Base-by-base conservation (phyloP, 2,329 filamentous ascomycete genomes). In the Ophioceras dolichostomum region DNA sequence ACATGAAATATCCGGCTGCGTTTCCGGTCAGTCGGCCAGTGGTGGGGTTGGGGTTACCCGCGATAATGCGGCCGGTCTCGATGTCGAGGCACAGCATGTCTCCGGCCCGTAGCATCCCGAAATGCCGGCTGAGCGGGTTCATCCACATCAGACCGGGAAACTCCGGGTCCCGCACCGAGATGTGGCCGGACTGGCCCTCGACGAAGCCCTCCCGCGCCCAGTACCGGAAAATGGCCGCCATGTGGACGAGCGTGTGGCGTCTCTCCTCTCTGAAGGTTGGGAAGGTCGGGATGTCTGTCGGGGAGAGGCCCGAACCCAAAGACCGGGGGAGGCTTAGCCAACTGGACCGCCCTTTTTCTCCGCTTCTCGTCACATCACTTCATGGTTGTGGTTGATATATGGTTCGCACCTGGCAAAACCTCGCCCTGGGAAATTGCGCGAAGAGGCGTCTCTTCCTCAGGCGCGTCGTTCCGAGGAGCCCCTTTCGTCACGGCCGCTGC, bases 61-160 rank as follows among this genome's bases (percentile, higher is more conserved):
- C 76, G 5, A 81, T 67, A 9, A 78, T 65, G 13, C 69, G 67
- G n/a, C 79, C 79, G 10, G 59, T 55, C 32, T 50, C 50, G 40
- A 65, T 62, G 43, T 81, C 68, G 5, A 82, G 61, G 31, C 77
- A 68, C 35, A 85, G 68, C 71, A 85, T 77, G 53, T 84, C 79
- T 5, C 67, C 68, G 1, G 76, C 76, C 41, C 71, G 75, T 42
- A 84, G 62, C 45, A 79, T 60, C 18, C 69, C 77, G 50, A 83
- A 85, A 54, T 83, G 79, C 36, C 65, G 66, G 5, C 73, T 75
- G 3, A 84, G 39, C 60, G 79, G 59, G 75, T 84, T 68, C 51
- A 80, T 83, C 80, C 81, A 85, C 57, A 82, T 79, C 12, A 65
- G 63, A 41, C 72, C 60, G 0, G 60, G 58, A 45, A 71, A 61